Evolutionary conservation across 73 alveolate species (phyloP).

Genomic region (Tetrahymena malaccensis): DNA sequence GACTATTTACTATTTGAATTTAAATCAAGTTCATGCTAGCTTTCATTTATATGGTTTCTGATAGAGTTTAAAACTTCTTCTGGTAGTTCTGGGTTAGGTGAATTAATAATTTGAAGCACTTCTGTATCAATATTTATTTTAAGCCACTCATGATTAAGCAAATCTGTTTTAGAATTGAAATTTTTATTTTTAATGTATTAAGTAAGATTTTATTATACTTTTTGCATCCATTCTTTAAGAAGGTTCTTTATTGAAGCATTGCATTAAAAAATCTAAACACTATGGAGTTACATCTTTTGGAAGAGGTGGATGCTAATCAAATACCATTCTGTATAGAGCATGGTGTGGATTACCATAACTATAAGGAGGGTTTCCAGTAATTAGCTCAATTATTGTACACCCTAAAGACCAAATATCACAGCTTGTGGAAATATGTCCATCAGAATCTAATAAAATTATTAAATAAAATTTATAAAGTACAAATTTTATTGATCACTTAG

Average conservation of each 20-base stretch:
- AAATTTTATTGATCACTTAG: no score
- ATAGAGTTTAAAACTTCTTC: constrained; percentile 56
- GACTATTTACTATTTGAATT: constrained; percentile 8
- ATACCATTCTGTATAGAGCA: constrained; percentile 78
- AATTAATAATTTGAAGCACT: constrained; percentile 14
- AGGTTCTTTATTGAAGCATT: constrained; percentile 93
- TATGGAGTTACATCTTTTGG: constrained; percentile 83
- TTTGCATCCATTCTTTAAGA: constrained; percentile 80
- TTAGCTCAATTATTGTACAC: constrained; percentile 91
- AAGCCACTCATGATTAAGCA: background rate
- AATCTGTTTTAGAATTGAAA: constrained; percentile 17
- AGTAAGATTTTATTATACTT: background rate
- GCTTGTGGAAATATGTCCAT: constrained; percentile 77
- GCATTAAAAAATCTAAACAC: constrained; percentile 74
- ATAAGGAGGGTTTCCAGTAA: constrained; percentile 94
- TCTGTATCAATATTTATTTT: background rate
- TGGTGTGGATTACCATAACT: constrained; percentile 72
- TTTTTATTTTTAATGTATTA: background rate
- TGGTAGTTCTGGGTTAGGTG: constrained; percentile 28
- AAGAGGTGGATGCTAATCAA: constrained; percentile 88
- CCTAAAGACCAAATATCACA: constrained; percentile 98
- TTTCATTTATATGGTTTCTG: constrained; percentile 40
- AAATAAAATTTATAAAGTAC: background rate
- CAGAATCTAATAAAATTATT: constrained; percentile 42
- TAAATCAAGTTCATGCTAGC: constrained; percentile 1